Base-by-base conservation (phyloP, 768 basidiomycete species). In the Boletus rubroflammeus region DNA sequence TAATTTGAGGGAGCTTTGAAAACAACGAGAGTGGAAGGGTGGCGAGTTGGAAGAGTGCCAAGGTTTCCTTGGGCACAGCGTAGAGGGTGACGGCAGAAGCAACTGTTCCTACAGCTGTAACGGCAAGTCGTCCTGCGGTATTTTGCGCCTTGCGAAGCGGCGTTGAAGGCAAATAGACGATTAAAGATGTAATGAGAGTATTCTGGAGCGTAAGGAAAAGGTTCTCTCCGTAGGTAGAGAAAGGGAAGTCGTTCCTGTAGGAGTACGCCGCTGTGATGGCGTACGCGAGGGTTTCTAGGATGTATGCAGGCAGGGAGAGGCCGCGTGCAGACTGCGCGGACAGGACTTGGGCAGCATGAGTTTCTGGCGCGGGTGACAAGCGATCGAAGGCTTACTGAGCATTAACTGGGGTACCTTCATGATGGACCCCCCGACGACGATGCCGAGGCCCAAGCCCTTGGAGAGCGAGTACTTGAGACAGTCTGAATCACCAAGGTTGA, bases 181-280 rank as follows among this genome's bases (percentile, higher is more conserved):
- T 96, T 61, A 95, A 83, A 64, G 93, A 78, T 15, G 92, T 93
- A 68, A 98, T 93, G 73, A 90, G 56, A 62, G 87, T 76, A 75
- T 96, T 93, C 72, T 96, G 93, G 54, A 93, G 65, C 29, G 91
- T 85, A 46, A 98, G 80, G 82, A 98, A 98, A 53, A 94, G 69
- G 76, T 96, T 98, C 72, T 99, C 97, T 65, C 97, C 97, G 56
- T 98, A 99, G 0, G 97, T 98, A 19, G 91, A 93, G 78, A 98
- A 97, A 0, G 97, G 93, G 72, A 95, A 98, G 23, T 76, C 70
- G 65, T 92, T 88, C 23, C 93, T 79, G 62, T 82, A 83, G 2
- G 94, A 88, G 73, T 98, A 99, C 11, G 84, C 84, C 26, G 94
- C 81, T 0, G 86, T 93, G 63, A 99, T 94, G 26, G 87, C 88